Percentiles rank a stretch among this genome's conserved stretches.
phyloP scores from a whole-genome alignment of 108 stramenopile species.

The Cyclotella sp. region DNA sequence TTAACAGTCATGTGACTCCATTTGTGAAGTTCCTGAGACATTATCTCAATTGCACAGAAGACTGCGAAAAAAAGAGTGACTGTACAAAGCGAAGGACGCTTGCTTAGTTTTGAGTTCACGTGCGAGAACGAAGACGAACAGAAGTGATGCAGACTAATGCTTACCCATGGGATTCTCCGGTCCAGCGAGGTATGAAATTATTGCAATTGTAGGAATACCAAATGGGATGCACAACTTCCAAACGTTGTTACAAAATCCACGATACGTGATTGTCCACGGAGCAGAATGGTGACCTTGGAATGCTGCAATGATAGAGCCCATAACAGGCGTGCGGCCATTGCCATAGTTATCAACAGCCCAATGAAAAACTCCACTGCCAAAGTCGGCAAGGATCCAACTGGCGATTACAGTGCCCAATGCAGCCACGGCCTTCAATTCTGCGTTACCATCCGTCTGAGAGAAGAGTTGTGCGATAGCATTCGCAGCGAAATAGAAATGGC shows the following conservation, averaged over 20 bases:
- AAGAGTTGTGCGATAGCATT: slow-evolving; percentile 44
- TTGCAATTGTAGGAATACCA: slow-evolving; percentile 69
- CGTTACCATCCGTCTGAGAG: slow-evolving; percentile 44
- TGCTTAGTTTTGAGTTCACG: neutral
- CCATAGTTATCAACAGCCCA: slow-evolving; percentile 98
- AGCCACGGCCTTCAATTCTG: slow-evolving; percentile 36
- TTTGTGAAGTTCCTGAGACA: slow-evolving; percentile 92
- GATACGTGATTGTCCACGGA: slow-evolving; percentile 94
- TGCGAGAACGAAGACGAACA: slow-evolving; percentile 2
- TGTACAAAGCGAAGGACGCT: slow-evolving; percentile 4
- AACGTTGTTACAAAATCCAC: slow-evolving; percentile 93
- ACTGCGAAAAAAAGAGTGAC: slow-evolving; percentile 66
- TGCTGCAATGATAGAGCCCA: slow-evolving; percentile 93
- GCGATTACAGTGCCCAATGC: slow-evolving; percentile 44
- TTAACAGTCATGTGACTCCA: slow-evolving; percentile 83
- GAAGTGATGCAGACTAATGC: neutral
- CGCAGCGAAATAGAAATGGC: slow-evolving; percentile 58
- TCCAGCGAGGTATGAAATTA: slow-evolving; percentile 53
- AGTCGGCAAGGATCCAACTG: slow-evolving; percentile 81
- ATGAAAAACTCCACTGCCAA: slow-evolving; percentile 90
- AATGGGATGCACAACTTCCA: slow-evolving; percentile 90
- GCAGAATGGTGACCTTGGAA: slow-evolving; percentile 96
- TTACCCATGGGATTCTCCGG: slow-evolving; percentile 52
- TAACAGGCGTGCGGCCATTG: slow-evolving; percentile 87
- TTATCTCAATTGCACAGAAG: slow-evolving; percentile 79